phyloP scores from a whole-genome alignment of 441 rosid species.

The Pelargonium citronellum region DNA sequence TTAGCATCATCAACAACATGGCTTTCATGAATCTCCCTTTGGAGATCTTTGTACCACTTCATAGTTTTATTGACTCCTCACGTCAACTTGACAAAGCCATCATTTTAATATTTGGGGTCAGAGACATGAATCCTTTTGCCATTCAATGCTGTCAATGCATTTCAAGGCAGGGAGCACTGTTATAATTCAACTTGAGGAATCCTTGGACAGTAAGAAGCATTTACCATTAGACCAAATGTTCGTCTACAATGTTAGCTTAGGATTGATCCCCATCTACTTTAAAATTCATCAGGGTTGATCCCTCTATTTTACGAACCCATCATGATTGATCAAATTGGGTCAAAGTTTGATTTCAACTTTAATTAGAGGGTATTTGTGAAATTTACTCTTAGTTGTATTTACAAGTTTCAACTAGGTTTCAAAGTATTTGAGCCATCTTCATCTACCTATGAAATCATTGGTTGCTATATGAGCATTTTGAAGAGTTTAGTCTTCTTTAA shows the following conservation, averaged over 20 bases:
- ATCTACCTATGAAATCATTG: background rate
- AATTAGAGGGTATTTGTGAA: no score
- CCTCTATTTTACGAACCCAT: background rate
- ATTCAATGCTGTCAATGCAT: constrained; percentile 1
- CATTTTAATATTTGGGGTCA: background rate
- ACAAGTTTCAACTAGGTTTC: background rate
- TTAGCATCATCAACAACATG: background rate
- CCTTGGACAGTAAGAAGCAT: background rate
- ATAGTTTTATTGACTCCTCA: background rate
- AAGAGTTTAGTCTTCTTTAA: background rate
- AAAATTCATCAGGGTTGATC: background rate
- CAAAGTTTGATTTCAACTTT: no score
- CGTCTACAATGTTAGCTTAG: constrained; percentile 5
- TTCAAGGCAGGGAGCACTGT: constrained; percentile 3
- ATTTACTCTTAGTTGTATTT: no score
- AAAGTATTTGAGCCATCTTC: background rate
- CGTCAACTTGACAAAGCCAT: background rate
- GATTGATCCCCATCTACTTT: background rate
- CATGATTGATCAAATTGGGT: background rate
- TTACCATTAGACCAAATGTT: constrained; percentile 4
- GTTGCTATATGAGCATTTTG: background rate
- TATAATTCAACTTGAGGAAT: background rate
- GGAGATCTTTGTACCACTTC: background rate
- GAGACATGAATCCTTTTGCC: constrained; percentile 4
- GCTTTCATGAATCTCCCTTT: background rate